phyloP scores from a whole-genome alignment of 2,329 filamentous ascomycete genomes.

The Talaromyces pinophilus region DNA sequence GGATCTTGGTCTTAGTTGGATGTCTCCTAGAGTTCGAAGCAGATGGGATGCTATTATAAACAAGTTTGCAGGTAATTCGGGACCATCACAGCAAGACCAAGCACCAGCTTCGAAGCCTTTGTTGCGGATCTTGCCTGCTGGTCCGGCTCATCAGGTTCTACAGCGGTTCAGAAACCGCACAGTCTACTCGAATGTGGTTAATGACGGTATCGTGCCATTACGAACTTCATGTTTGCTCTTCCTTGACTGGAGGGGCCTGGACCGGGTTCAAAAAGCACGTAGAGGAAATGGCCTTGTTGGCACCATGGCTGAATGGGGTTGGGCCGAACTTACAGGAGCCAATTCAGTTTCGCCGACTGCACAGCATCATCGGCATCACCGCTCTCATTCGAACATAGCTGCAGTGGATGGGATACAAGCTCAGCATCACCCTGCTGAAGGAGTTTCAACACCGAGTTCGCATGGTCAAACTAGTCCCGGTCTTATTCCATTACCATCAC shows the following conservation, averaged over 20 bases:
- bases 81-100: constrained; percentile 56
- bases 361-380: constrained; percentile 29
- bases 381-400: constrained; percentile 32
- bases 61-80: constrained; percentile 67
- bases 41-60: constrained; percentile 88
- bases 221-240: constrained; percentile 96
- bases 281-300: constrained; percentile 90
- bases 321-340: constrained; percentile 81
- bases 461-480: background rate
- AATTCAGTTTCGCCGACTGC: constrained; percentile 58
- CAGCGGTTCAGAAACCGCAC: constrained; percentile 88
- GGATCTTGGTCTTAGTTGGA: constrained; percentile 92
- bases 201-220: constrained; percentile 93
- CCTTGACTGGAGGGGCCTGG: constrained; percentile 92
- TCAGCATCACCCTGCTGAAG: background rate
- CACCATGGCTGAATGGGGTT: constrained; percentile 89
- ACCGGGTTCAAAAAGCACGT: constrained; percentile 89
- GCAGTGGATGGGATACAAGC: constrained; percentile 23
- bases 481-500: constrained; percentile 23
- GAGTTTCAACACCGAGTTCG: background rate
- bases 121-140: constrained; percentile 83
- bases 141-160: constrained; percentile 82
- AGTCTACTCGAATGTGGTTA: constrained; percentile 94
- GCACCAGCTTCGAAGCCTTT: constrained; percentile 86
- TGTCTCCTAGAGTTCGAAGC: constrained; percentile 78